These are phyloP conservation scores for Phaeosphaeria sp. DNA, from an alignment of 2,329 filamentous ascomycete genomes.

Conservation along the genomic window DNA sequence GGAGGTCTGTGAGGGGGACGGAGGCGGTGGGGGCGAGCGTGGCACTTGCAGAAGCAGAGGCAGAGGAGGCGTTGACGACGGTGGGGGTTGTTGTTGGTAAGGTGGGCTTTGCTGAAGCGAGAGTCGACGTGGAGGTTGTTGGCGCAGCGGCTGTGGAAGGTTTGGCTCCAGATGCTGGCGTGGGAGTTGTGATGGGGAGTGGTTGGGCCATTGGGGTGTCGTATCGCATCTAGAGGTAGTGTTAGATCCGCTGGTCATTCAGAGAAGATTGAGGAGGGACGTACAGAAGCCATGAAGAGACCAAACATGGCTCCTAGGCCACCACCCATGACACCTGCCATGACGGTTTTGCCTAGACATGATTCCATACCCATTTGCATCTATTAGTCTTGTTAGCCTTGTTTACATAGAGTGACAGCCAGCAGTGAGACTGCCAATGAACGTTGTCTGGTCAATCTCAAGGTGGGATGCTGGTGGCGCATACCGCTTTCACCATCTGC, in stretches of 20 bases:
- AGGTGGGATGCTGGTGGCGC: constrained; percentile 7
- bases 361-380: constrained; percentile 89
- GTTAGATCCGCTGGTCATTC: neutral
- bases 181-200: constrained; percentile 37
- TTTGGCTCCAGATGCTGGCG: constrained; percentile 53
- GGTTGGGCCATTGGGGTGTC: constrained; percentile 78
- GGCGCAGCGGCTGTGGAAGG: constrained; percentile 11
- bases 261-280: constrained; percentile 41
- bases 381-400: constrained; percentile 52
- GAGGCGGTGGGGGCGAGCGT: constrained; percentile 59
- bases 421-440: neutral
- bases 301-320: constrained; percentile 93
- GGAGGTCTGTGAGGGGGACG: constrained; percentile 66
- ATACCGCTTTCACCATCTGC: constrained; percentile 57
- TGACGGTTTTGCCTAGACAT: constrained; percentile 84
- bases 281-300: constrained; percentile 95
- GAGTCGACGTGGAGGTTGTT: constrained; percentile 51
- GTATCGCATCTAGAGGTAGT: constrained; percentile 82
- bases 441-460: neutral
- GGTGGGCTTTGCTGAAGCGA: constrained; percentile 28
- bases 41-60: constrained; percentile 72
- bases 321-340: constrained; percentile 93
- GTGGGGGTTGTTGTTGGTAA: constrained; percentile 52
- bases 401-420: neutral
- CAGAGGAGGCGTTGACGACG: constrained; percentile 65